These are phyloP conservation scores for Penicillium angulare DNA, from an alignment of 495 filamentous ascomycete genomes.

Conservation along the genomic window DNA sequence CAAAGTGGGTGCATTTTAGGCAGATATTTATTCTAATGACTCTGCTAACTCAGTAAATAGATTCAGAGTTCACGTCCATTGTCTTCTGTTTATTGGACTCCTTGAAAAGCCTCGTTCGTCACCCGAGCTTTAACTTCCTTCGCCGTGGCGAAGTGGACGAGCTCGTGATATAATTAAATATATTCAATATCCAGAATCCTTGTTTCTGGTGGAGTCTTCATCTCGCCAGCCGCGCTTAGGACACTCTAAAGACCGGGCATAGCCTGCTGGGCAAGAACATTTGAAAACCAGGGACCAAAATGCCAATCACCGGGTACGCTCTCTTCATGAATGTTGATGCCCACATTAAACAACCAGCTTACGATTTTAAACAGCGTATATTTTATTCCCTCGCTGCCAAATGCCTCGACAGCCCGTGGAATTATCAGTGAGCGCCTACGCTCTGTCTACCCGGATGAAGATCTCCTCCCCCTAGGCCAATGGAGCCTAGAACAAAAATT, in stretches of 20 bases:
- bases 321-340: neutral
- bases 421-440: slow-evolving; percentile 43
- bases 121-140: neutral
- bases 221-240: no score
- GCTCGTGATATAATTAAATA: no score
- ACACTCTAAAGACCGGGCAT: no score
- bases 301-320: slow-evolving; percentile 5
- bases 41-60: neutral
- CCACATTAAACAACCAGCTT: neutral
- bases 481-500: slow-evolving; percentile 47
- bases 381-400: slow-evolving; percentile 47
- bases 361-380: slow-evolving; percentile 35
- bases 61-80: neutral
- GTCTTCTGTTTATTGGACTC: no score
- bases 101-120: no score
- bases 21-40: neutral
- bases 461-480: slow-evolving; percentile 37
- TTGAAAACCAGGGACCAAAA: neutral
- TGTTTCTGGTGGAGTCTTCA: no score
- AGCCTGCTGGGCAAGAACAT: no score
- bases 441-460: slow-evolving; percentile 35
- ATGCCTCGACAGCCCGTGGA: slow-evolving; percentile 34
- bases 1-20: neutral
- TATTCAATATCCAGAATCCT: neutral
- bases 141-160: no score